Base-by-base conservation (phyloP, 768 basidiomycete species). In the Postia placenta region DNA sequence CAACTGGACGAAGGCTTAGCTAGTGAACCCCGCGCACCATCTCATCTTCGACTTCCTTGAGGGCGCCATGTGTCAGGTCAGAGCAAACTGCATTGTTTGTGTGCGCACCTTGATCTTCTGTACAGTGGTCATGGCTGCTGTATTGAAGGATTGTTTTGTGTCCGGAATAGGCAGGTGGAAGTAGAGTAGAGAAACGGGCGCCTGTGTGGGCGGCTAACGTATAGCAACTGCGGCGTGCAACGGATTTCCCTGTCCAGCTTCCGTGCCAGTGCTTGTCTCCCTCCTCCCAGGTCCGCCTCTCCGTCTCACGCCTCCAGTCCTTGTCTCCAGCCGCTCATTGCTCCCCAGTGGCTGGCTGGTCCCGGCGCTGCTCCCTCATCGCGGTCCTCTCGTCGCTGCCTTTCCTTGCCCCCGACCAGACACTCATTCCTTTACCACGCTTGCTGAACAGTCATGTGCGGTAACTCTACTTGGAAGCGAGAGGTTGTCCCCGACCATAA, bases 401-500 rank as follows among this genome's bases (percentile, higher is more conserved):
- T 54, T 54, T 46, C 53, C 54, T 58, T 56, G 57, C 25, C 36
- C 36, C 19, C 26, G 25, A 36, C 24, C 28, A 44, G 20, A 30
- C 33, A 30, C 44, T 42, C 49, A 50, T 47, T 38, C 54, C 49
- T 51, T 38, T 14, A 12, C 33, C 36, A 52, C 56, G 58, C 56
- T 56, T 59, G 53, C 48, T 64, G 51, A 55, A 30, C 52, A 50
- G 54, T 50, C 33, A 84, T 80, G 79, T 87, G 85, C 63, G 79
- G 83, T 57, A 89, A 83, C 60, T 75, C 86, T 37, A 82, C 88
- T 57, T 96, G 94, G 96, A 98, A 98, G 75, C 79, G 93, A 63
- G 96, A 97, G 75, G 80, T 88, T 59, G 93, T 97, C 39, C 91
- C 89, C 47, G 96, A 97, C 72, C 96, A 98, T 71, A 99, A 98